Conservation (phyloP, 78 protist genomes). For the Neovahlkampfia damariscottae region DNA sequence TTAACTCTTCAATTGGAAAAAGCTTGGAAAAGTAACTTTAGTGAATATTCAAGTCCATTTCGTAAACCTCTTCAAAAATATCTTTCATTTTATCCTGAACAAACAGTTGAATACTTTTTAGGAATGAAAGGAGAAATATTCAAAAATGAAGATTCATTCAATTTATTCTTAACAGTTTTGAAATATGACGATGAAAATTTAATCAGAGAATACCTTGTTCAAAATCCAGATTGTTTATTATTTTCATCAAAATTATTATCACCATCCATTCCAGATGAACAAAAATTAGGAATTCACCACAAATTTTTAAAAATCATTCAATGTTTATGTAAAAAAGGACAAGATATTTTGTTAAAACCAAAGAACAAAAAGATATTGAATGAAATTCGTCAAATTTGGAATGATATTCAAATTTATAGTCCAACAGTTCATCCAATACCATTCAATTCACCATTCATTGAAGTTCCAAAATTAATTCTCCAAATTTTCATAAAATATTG, state of each 20-base stretch:
- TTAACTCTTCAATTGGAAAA: slow-evolving; percentile 15
- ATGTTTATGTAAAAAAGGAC: not conserved
- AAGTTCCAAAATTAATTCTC: slow-evolving; percentile 47
- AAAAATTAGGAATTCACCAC: not conserved
- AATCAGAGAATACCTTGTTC: no score
- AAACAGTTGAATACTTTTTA: slow-evolving; percentile 46
- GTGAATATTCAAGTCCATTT: slow-evolving; percentile 38
- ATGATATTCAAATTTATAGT: not conserved
- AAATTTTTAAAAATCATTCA: not conserved
- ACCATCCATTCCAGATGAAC: not conserved
- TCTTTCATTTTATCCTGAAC: slow-evolving; percentile 45
- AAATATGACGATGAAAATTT: no score
- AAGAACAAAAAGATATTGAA: not conserved
- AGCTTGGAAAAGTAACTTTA: slow-evolving; percentile 13
- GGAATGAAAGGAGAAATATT: no score
- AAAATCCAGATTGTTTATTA: no score
- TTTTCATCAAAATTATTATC: no score
- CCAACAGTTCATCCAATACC: not conserved
- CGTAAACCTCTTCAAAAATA: slow-evolving; percentile 60
- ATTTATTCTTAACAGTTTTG: not conserved
- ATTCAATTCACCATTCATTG: not conserved
- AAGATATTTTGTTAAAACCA: not conserved
- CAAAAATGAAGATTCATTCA: no score
- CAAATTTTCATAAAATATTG: slow-evolving; percentile 58
- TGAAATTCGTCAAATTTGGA: not conserved